Evolutionary conservation across 495 filamentous ascomycete species (phyloP), one percentile per base, ranked within the genome.

Genomic region (Penicillium maclennaniae): DNA sequence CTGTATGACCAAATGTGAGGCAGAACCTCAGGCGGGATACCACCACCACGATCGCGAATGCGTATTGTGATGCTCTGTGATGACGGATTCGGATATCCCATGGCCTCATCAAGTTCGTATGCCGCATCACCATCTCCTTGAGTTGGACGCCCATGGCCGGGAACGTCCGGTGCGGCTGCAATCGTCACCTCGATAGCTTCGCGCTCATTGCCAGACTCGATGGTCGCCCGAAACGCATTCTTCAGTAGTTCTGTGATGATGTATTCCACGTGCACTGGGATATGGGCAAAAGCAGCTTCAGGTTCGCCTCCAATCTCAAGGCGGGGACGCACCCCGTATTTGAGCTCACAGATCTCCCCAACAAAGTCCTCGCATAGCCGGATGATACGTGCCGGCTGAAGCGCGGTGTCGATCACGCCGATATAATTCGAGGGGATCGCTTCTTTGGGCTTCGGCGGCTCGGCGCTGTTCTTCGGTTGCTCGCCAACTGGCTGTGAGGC

Each of bases 181-280:
- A 98, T 93, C 3, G 93, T 98, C 37, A 97, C 83, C 45, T 93
- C 87, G 17, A 98, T 81, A 1, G 92, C 88, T 48, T 92, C 88
- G 51, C 76, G 81, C 67, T 85, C 89, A 60, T 80, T 85, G 20
- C 86, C 83, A 23, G 80, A 85, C 66, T 98, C 93, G 19, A 97
- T 83, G 0, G 88, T 91, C 2, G 93, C 93, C 23, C 93, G 80
- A 74, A 98, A 98, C 4, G 92, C 88, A 67, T 98, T 98, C 69
- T 98, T 98, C 43, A 98, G 74, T 7, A 98, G 80, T 70, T 98
- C 93, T 0, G 92, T 97, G 51, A 96, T 79, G 56, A 98, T 96
- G 68, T 98, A 98, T 67, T 97, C 93, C 15, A 97, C 77, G 67
- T 98, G 93, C 51, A 95, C 92, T 6, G 93, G 92, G 6, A 98